Evolutionary conservation across 1,284 basidiomycete species (phyloP).

Genomic region (Malassezia pachydermatis): DNA sequence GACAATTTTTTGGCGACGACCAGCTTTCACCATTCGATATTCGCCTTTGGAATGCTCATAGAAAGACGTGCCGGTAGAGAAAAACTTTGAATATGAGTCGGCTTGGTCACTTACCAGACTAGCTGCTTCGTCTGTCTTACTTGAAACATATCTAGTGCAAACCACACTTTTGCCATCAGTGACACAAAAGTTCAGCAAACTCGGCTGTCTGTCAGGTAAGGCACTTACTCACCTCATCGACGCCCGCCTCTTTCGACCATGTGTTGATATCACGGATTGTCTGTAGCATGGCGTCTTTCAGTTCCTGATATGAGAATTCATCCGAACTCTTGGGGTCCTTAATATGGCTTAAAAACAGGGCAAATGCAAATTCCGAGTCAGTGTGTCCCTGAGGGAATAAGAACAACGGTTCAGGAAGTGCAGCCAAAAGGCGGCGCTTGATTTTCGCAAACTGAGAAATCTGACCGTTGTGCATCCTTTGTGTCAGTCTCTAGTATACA

Average conservation of each 20-base stretch:
- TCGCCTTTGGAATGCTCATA: conserved; percentile 59
- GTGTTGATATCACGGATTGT: conserved; percentile 37
- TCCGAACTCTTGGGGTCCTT: conserved; percentile 20
- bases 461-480: conserved; percentile 43
- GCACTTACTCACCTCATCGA: conserved; percentile 20
- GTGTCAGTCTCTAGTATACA: not conserved
- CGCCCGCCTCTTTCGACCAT: conserved; percentile 31
- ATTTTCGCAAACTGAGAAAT: conserved; percentile 34
- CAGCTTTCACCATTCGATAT: conserved; percentile 61
- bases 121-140: conserved; percentile 79
- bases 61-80: conserved; percentile 80
- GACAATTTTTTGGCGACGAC: conserved; percentile 81
- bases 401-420: conserved; percentile 34
- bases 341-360: conserved; percentile 36
- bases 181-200: conserved; percentile 88
- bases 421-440: conserved; percentile 31
- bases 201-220: conserved; percentile 56
- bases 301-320: conserved; percentile 25
- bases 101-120: conserved; percentile 54
- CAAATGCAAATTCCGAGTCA: conserved; percentile 40
- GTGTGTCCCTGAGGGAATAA: conserved; percentile 40
- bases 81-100: conserved; percentile 59
- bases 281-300: conserved; percentile 32
- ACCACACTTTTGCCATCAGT: conserved; percentile 87
- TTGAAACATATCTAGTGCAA: conserved; percentile 87